These are phyloP conservation scores for Scleroderma bovista DNA, from an alignment of 768 basidiomycete species.

Conservation along the genomic window DNA sequence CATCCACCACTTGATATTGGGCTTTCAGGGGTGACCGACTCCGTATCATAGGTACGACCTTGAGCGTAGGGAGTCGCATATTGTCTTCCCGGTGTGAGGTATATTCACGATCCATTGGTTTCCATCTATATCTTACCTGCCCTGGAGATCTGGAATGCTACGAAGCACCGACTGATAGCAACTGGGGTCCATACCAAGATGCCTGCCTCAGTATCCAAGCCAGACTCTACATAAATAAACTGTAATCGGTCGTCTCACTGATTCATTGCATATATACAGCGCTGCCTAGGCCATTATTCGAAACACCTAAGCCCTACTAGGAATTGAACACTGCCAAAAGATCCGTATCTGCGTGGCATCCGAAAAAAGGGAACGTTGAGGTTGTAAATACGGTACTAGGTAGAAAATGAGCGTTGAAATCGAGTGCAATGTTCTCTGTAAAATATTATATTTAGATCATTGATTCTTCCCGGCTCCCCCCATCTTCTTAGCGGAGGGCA, in stretches of 20 bases:
- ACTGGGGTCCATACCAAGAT: conserved; percentile 55
- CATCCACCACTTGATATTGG: background rate
- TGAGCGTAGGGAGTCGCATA: conserved; percentile 43
- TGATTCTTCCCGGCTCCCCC: background rate
- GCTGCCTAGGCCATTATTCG: conserved; percentile 4
- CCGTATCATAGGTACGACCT: conserved; percentile 47
- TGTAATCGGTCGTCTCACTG: background rate
- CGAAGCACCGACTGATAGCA: conserved; percentile 45
- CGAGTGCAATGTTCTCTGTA: conserved; percentile 9
- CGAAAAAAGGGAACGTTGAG: conserved; percentile 5
- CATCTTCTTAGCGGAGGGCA: conserved; percentile 5
- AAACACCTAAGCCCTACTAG: background rate
- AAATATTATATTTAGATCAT: background rate
- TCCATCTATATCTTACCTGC: background rate
- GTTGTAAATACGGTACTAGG: background rate
- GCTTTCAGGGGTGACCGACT: conserved; percentile 41
- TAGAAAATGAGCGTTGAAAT: conserved; percentile 15
- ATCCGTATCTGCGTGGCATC: conserved; percentile 1
- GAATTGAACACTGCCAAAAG: conserved; percentile 1
- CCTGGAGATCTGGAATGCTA: conserved; percentile 51
- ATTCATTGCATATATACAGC: background rate
- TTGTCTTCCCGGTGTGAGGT: conserved; percentile 50
- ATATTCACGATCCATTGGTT: background rate
- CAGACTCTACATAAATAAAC: conserved; percentile 15
- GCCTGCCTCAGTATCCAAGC: conserved; percentile 33